These are phyloP conservation scores for Tillandsia leiboldiana DNA, from an alignment of 176 grass and related monocot genomes.

Conservation along the genomic window DNA sequence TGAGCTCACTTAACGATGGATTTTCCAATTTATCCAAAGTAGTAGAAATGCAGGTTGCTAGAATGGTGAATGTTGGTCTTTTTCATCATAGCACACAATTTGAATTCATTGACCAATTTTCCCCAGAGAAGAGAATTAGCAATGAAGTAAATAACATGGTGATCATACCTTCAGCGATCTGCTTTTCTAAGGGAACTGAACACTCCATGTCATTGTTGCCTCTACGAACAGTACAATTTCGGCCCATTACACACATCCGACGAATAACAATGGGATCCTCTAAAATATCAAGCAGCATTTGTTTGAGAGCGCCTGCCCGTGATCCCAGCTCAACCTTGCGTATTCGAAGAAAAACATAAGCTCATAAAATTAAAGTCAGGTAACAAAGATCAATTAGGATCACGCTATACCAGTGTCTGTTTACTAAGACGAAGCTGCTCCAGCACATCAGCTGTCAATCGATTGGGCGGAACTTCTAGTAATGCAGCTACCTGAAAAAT, in stretches of 20 bases:
- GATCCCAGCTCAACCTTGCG: slow-evolving; percentile 88
- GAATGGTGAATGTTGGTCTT: too few relatives aligned
- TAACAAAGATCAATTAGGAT: neutral
- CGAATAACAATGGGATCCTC: slow-evolving; percentile 94
- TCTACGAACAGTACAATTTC: slow-evolving; percentile 65
- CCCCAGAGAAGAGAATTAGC: neutral
- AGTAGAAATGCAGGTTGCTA: too few relatives aligned
- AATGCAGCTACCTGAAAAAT: slow-evolving; percentile 61
- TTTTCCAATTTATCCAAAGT: too few relatives aligned
- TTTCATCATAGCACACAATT: too few relatives aligned
- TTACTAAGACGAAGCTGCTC: slow-evolving; percentile 97
- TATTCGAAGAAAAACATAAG: slow-evolving; percentile 23
- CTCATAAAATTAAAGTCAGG: slow-evolving; percentile 2
- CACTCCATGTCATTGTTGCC: slow-evolving; percentile 57
- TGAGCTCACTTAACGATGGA: too few relatives aligned
- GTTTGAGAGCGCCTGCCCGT: slow-evolving; percentile 87
- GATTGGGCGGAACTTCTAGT: slow-evolving; percentile 95
- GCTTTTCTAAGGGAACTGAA: slow-evolving; percentile 67
- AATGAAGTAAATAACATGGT: slow-evolving; percentile 9
- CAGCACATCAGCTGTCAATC: slow-evolving; percentile 81
- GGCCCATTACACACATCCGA: slow-evolving; percentile 91
- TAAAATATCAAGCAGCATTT: slow-evolving; percentile 92
- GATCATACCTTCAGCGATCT: slow-evolving; percentile 77
- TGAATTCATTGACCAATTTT: neutral
- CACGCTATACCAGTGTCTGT: slow-evolving; percentile 57